A percentile compares a stretch with the other conserved stretches of the same genome.
Evolutionary conservation across 495 filamentous ascomycete genomes (phyloP).

Genomic region (Amorphotheca resinae): DNA sequence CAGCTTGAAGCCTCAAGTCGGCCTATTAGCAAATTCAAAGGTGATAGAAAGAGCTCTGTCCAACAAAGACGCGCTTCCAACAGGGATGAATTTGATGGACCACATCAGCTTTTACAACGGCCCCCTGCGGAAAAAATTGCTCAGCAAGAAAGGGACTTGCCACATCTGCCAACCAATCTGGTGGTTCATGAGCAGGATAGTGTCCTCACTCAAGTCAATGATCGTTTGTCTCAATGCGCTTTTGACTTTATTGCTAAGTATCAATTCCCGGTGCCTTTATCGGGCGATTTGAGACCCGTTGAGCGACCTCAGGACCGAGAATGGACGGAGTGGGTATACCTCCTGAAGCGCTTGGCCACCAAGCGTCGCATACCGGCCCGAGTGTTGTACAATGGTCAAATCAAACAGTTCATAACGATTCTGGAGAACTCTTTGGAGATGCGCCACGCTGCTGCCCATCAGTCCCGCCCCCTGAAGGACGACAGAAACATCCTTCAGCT

Average conservation of each 20-base stretch:
- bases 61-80: conserved; percentile 60
- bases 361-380: conserved; percentile 73
- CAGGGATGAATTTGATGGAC: conserved; percentile 81
- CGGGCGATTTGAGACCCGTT: conserved; percentile 63
- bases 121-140: conserved; percentile 53
- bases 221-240: conserved; percentile 69
- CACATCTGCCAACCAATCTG: conserved; percentile 70
- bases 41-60: conserved; percentile 36
- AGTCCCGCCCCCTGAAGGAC: conserved; percentile 74
- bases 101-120: conserved; percentile 62
- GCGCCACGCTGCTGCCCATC: conserved; percentile 73
- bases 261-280: conserved; percentile 73
- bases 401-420: conserved; percentile 76
- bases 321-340: conserved; percentile 88
- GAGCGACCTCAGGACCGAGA: conserved; percentile 68
- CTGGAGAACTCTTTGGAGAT: conserved; percentile 77
- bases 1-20: conserved; percentile 16
- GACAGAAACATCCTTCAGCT: conserved; percentile 81
- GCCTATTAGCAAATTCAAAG: conserved; percentile 27
- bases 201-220: conserved; percentile 68
- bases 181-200: conserved; percentile 73
- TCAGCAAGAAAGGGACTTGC: conserved; percentile 65
- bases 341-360: conserved; percentile 73
- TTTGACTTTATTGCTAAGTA: conserved; percentile 86
- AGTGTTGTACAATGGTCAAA: conserved; percentile 77